Evolutionary conservation across 768 basidiomycete genomes (phyloP).

Genomic region (Termitomyces sp.): DNA sequence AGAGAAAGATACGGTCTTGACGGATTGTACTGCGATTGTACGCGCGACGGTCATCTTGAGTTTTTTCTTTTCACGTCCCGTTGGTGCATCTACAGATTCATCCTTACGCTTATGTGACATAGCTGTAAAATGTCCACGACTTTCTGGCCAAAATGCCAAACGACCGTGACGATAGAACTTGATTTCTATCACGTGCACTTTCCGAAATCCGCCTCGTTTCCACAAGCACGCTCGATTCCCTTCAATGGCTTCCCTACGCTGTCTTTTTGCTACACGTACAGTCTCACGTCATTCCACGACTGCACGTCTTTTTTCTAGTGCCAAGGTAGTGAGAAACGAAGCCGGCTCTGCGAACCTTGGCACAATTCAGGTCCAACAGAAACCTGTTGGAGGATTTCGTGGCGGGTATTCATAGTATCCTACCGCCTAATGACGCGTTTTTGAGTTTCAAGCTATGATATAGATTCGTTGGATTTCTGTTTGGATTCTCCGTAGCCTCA

Average conservation of each 20-base stretch:
- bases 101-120: conserved; percentile 37
- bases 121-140: neutral
- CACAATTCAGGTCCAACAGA: conserved; percentile 51
- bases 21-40: conserved; percentile 58
- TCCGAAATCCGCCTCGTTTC: neutral
- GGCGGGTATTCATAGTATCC: conserved; percentile 41
- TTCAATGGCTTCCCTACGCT: conserved; percentile 30
- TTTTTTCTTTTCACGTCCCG: conserved; percentile 62
- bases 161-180: too few species aligned
- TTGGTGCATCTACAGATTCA: conserved; percentile 24
- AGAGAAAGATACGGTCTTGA: conserved; percentile 12
- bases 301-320: conserved; percentile 39
- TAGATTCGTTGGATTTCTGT: conserved; percentile 79
- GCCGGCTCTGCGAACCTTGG: conserved; percentile 44
- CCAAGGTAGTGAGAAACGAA: conserved; percentile 38
- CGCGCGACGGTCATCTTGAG: conserved; percentile 58
- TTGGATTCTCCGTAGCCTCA: conserved; percentile 88
- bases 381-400: conserved; percentile 70
- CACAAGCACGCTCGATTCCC: neutral
- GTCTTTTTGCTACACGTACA: conserved; percentile 15
- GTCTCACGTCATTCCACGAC: conserved; percentile 9
- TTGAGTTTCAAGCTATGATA: conserved; percentile 4
- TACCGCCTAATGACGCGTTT: neutral
- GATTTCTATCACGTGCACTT: conserved; percentile 7
- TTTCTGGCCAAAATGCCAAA: neutral